Evolutionary conservation across 192 early-diverging fungal species (phyloP).

Genomic region (Podila clonocystis): DNA sequence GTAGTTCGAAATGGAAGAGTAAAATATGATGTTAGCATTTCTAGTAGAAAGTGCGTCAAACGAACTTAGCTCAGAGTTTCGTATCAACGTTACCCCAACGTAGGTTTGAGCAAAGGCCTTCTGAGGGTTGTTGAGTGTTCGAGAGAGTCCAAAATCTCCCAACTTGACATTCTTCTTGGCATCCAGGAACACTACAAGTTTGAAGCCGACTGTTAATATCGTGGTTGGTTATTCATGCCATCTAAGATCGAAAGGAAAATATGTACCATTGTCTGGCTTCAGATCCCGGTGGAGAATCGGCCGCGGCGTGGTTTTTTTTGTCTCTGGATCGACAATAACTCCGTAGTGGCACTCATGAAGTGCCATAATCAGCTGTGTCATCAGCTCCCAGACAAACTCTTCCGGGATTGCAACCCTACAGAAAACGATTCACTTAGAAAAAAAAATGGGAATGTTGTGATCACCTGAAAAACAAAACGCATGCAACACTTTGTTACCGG

Average conservation of each 20-base stretch:
- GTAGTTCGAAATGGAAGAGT: background rate
- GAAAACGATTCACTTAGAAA: background rate
- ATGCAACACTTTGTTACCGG: constrained; percentile 23
- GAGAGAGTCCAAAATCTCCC: constrained; percentile 80
- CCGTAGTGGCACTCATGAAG: constrained; percentile 77
- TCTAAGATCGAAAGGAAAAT: background rate
- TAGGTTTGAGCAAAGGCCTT: constrained; percentile 77
- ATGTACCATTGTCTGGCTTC: constrained; percentile 76
- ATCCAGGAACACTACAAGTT: constrained; percentile 70
- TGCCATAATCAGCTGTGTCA: constrained; percentile 72
- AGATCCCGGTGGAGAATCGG: constrained; percentile 77
- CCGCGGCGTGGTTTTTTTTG: constrained; percentile 33
- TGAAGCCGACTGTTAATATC: too few relatives aligned
- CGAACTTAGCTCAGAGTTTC: background rate
- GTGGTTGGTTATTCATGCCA: too few relatives aligned
- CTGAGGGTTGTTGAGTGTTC: constrained; percentile 66
- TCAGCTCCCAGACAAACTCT: constrained; percentile 71
- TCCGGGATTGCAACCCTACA: constrained; percentile 66
- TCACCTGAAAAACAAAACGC: background rate
- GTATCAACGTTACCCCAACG: constrained; percentile 63
- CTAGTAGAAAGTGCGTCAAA: background rate
- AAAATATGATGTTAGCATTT: background rate
- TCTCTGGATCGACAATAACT: constrained; percentile 26
- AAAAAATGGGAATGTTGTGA: background rate
- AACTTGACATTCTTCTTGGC: constrained; percentile 73